These are phyloP conservation scores for Dendrostoma leiphaemia DNA, from an alignment of 2,329 filamentous ascomycete species.

Conservation along the genomic window DNA sequence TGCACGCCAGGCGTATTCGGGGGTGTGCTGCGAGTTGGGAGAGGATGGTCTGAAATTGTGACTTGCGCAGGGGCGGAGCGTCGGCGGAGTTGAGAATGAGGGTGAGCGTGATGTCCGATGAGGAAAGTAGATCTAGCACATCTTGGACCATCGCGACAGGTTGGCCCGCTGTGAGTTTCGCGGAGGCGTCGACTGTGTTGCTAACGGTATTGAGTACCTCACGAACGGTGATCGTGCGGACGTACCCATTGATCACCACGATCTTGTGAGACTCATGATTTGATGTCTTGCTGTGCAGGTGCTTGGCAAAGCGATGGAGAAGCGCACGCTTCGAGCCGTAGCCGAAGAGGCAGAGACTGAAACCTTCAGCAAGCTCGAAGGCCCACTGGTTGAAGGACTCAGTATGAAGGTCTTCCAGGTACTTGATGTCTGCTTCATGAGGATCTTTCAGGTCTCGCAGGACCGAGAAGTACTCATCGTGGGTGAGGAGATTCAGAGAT, in stretches of 20 bases:
- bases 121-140: conserved; percentile 60
- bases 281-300: conserved; percentile 52
- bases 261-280: conserved; percentile 55
- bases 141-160: conserved; percentile 67
- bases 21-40: conserved; percentile 74
- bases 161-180: conserved; percentile 56
- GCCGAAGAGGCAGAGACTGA: conserved; percentile 88
- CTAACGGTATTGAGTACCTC: conserved; percentile 71
- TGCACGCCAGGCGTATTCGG: conserved; percentile 70
- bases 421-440: conserved; percentile 67
- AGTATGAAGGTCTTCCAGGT: conserved; percentile 72
- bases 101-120: conserved; percentile 51
- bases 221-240: conserved; percentile 61
- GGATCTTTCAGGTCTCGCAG: conserved; percentile 64
- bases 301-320: conserved; percentile 71
- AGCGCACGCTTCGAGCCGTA: conserved; percentile 85
- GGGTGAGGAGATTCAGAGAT: conserved; percentile 73
- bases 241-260: conserved; percentile 85
- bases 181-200: conserved; percentile 54
- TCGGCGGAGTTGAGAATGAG: conserved; percentile 87
- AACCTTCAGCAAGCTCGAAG: conserved; percentile 84
- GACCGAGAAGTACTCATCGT: conserved; percentile 85
- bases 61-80: conserved; percentile 69
- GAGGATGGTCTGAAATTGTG: conserved; percentile 68
- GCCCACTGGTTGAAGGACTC: conserved; percentile 87